phyloP scores from a whole-genome alignment of 1,284 basidiomycete species.

The Rhodotorula sp. region DNA sequence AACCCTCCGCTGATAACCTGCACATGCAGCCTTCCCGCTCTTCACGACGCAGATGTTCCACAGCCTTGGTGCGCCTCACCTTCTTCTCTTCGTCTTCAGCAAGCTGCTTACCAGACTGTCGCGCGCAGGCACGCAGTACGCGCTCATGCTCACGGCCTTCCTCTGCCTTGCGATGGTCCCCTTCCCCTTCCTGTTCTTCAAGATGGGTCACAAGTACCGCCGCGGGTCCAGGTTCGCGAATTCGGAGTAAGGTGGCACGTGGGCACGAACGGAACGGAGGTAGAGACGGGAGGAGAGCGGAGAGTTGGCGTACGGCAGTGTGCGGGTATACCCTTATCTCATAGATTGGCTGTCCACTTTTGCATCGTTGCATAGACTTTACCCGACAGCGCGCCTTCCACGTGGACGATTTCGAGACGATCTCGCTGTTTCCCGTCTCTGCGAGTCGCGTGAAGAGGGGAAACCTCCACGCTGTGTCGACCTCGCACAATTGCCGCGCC shows the following conservation, averaged over 20 bases:
- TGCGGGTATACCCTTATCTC: no score
- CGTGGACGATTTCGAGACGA: no score
- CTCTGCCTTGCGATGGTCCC: constrained; percentile 33
- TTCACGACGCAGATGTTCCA: constrained; percentile 41
- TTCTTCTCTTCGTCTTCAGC: neutral
- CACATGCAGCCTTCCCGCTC: constrained; percentile 29
- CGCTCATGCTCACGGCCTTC: constrained; percentile 30
- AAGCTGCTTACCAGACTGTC: neutral
- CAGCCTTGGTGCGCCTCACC: constrained; percentile 12
- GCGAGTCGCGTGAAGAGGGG: no score
- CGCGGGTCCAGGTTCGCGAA: constrained; percentile 24
- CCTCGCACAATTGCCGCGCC: no score
- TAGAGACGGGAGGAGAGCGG: no score
- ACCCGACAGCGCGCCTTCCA: no score
- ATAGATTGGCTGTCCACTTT: neutral
- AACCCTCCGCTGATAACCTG: neutral
- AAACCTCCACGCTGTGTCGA: no score
- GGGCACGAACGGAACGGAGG: no score
- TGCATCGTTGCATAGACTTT: no score
- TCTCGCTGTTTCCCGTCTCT: no score
- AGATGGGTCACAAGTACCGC: constrained; percentile 27
- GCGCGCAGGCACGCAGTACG: constrained; percentile 16
- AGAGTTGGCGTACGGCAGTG: no score
- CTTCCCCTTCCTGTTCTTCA: constrained; percentile 42
- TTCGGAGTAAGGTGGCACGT: neutral